Percentiles rank a stretch among this genome's conserved stretches.
phyloP scores from a whole-genome alignment of 176 grass and related monocot genomes.

The Avena eriantha region DNA sequence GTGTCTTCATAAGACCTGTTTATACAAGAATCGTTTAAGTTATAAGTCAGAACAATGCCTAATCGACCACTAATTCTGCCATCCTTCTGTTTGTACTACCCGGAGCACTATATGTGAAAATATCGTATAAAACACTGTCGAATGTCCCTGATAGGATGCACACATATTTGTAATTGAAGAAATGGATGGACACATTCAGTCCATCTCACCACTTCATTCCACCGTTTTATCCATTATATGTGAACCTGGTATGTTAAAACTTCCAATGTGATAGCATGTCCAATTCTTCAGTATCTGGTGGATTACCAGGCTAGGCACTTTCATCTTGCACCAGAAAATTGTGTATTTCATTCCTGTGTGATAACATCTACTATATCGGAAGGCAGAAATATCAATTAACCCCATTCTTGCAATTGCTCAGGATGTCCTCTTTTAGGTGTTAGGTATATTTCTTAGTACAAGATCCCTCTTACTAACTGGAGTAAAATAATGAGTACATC shows the following conservation, averaged over 20 bases:
- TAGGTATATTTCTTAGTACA: neutral
- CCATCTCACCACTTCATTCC: neutral
- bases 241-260: neutral
- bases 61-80: neutral
- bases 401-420: neutral
- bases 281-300: constrained; percentile 5
- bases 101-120: neutral
- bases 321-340: neutral
- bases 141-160: neutral
- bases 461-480: neutral
- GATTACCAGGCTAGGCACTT: neutral
- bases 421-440: neutral
- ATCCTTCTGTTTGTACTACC: neutral
- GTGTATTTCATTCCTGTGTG: neutral
- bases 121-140: neutral
- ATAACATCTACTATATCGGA: neutral
- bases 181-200: neutral
- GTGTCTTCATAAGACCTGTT: neutral
- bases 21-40: neutral
- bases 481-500: neutral
- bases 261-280: neutral
- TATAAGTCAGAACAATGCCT: neutral
- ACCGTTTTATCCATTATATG: neutral
- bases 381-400: neutral
- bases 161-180: too few relatives aligned